Conservation (phyloP, 257 asterid genomes). For the Lycium ferocissimum region DNA sequence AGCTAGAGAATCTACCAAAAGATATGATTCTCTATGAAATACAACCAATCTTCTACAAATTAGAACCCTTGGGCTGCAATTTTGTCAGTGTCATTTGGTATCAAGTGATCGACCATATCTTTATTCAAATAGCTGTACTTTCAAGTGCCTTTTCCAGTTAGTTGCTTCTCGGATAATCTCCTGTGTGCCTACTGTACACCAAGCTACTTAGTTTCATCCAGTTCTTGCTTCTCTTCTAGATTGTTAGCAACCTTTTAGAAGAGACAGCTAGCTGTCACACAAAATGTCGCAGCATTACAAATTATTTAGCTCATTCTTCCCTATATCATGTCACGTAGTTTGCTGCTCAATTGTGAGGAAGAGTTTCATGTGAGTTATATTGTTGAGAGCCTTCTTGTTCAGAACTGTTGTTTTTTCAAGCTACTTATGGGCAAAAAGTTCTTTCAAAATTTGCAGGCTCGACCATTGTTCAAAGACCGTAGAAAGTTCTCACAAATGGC, state of each 20-base stretch:
- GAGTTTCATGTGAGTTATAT: background rate
- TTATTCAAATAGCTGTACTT: background rate
- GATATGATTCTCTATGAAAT: slow-evolving; percentile 4
- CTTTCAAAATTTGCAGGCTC: slow-evolving; percentile 46
- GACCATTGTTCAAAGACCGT: slow-evolving; percentile 63
- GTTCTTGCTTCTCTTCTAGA: background rate
- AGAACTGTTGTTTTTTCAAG: background rate
- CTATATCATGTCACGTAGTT: background rate
- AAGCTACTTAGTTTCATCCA: background rate
- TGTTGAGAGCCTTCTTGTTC: background rate
- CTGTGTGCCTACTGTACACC: background rate
- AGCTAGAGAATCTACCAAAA: background rate
- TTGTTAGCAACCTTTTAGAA: background rate
- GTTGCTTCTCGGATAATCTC: background rate
- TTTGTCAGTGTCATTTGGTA: background rate
- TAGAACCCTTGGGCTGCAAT: background rate
- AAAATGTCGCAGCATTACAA: too few relatives aligned
- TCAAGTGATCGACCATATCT: background rate
- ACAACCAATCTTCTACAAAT: background rate
- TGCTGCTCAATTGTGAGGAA: background rate
- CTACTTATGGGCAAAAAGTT: background rate
- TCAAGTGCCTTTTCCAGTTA: background rate
- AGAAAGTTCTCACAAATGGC: slow-evolving; percentile 66
- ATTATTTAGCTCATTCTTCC: too few relatives aligned
- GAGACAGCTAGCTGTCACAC: too few relatives aligned